Evolutionary conservation across 768 basidiomycete species (phyloP).

Genomic region (Rhodotorula diobovata): DNA sequence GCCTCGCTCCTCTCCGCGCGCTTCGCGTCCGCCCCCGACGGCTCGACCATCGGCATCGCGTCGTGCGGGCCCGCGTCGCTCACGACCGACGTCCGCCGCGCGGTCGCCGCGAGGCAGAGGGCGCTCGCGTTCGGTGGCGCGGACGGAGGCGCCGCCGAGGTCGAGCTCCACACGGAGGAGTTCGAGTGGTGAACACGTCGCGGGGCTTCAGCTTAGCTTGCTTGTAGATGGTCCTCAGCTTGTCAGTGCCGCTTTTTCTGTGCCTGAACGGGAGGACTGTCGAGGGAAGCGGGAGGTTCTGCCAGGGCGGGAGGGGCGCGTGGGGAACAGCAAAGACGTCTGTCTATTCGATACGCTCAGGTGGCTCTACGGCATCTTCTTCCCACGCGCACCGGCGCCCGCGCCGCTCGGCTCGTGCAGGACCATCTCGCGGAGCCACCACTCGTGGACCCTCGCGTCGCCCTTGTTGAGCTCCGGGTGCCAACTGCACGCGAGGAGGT

Average conservation of each 20-base stretch:
- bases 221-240: too few relatives aligned
- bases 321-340: too few relatives aligned
- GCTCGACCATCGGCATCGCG: conserved; percentile 14
- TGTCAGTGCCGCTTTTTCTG: too few relatives aligned
- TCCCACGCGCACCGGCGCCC: too few relatives aligned
- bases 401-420: background rate
- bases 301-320: too few relatives aligned
- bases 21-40: background rate
- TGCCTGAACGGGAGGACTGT: too few relatives aligned
- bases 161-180: conserved; percentile 34
- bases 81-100: conserved; percentile 21
- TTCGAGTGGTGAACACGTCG: conserved; percentile 21
- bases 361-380: too few relatives aligned
- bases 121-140: background rate
- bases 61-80: conserved; percentile 23
- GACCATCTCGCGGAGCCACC: conserved; percentile 62
- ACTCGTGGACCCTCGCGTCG: conserved; percentile 85
- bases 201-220: too few relatives aligned
- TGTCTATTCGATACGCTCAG: too few relatives aligned
- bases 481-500: conserved; percentile 79
- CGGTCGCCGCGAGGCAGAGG: conserved; percentile 18
- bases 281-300: too few relatives aligned
- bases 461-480: conserved; percentile 81
- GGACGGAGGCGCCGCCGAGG: conserved; percentile 9
- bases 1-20: background rate